Percentiles rank a stretch among this genome's conserved stretches.
Evolutionary conservation across 2,329 filamentous ascomycete species (phyloP).

Genomic region (Helotiales sp.): DNA sequence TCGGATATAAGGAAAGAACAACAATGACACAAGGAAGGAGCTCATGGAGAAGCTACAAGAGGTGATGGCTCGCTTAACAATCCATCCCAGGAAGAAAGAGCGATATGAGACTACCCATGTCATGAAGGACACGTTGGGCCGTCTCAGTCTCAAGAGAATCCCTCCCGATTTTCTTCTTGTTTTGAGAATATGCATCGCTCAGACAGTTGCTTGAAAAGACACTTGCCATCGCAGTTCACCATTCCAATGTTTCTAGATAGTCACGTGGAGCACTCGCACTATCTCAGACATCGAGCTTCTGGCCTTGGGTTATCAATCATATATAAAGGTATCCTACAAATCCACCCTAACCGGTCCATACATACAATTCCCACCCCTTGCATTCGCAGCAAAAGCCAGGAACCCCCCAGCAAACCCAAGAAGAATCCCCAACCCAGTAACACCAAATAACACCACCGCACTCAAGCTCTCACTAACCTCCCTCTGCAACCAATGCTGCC

Average conservation of each 20-base stretch:
- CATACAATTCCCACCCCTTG: background rate
- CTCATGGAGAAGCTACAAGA: no score
- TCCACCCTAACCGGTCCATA: background rate
- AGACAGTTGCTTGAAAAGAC: no score
- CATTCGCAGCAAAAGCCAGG: background rate
- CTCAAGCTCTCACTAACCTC: conserved; percentile 15
- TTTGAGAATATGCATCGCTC: no score
- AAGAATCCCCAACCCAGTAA: conserved; percentile 1
- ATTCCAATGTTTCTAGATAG: background rate
- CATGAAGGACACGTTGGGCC: no score
- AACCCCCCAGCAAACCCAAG: background rate
- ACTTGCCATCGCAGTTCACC: no score
- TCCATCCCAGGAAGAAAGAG: no score
- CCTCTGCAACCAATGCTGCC: conserved; percentile 14
- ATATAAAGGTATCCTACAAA: background rate
- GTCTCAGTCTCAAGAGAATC: no score
- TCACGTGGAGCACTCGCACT: background rate
- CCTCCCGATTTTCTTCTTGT: no score
- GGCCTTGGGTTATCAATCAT: background rate
- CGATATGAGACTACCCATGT: no score
- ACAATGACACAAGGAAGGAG: no score
- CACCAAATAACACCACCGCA: background rate
- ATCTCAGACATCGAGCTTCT: background rate
- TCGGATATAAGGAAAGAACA: no score
- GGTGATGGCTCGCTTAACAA: no score